Conservation (phyloP, 345 rosid genomes). For the Sisymbrium irio region DNA sequence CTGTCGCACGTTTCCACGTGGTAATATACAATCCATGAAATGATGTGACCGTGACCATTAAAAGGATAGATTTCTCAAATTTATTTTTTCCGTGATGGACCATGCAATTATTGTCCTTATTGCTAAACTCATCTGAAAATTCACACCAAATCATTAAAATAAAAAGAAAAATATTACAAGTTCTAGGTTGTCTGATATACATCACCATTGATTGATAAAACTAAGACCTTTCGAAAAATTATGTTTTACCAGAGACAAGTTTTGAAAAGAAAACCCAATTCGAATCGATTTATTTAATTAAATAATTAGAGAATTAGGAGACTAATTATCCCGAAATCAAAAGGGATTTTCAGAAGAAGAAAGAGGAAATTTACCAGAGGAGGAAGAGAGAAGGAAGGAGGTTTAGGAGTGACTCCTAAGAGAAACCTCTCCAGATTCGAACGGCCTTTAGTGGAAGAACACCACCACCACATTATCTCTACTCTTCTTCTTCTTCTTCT, state of each 20-base stretch:
- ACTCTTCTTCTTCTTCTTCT: not conserved
- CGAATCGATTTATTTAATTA: not conserved
- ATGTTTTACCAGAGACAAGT: constrained; percentile 5
- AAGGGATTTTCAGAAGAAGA: not conserved
- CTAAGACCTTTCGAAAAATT: not conserved
- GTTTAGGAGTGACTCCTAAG: constrained; percentile 35
- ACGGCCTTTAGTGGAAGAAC: constrained; percentile 31
- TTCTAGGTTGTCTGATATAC: constrained; percentile 22
- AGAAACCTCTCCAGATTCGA: constrained; percentile 39
- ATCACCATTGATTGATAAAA: constrained; percentile 8
- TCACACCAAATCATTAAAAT: constrained; percentile 11
- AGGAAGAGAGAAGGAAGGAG: constrained; percentile 28
- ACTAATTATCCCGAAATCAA: not conserved
- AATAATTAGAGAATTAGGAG: not conserved
- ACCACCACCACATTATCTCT: constrained; percentile 38
- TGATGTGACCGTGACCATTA: constrained; percentile 34
- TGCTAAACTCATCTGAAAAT: not conserved
- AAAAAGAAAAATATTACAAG: not conserved
- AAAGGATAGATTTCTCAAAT: not conserved
- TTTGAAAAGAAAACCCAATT: not conserved
- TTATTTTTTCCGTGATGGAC: constrained; percentile 7
- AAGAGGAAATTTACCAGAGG: not conserved
- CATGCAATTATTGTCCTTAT: constrained; percentile 36
- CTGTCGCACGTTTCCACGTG: constrained; percentile 34
- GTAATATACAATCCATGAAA: constrained; percentile 21